phyloP scores from a whole-genome alignment of 2,329 filamentous ascomycete genomes.

The Endocalyx cinctus region DNA sequence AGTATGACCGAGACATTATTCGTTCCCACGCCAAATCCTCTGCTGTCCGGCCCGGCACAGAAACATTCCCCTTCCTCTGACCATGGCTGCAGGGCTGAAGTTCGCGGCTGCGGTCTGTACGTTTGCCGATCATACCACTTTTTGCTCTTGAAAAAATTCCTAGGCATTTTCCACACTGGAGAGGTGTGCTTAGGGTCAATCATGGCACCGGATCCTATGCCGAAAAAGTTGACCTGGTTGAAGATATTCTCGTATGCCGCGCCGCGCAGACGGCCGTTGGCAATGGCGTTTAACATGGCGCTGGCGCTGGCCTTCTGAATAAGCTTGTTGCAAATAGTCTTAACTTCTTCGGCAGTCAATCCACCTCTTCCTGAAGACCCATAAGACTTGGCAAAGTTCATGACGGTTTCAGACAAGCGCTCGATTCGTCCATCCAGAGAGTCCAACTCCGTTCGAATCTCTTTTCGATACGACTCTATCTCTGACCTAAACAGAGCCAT shows the following conservation, averaged over 20 bases:
- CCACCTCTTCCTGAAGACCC: slow-evolving; percentile 17
- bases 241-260: slow-evolving; percentile 40
- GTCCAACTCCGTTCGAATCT: slow-evolving; percentile 17
- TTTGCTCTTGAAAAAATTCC: slow-evolving; percentile 18
- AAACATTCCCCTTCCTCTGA: slow-evolving; percentile 81
- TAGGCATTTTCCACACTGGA: slow-evolving; percentile 42
- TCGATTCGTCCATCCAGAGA: slow-evolving; percentile 13
- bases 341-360: slow-evolving; percentile 38
- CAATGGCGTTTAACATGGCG: slow-evolving; percentile 42
- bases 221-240: slow-evolving; percentile 70
- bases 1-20: slow-evolving; percentile 59
- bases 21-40: slow-evolving; percentile 47
- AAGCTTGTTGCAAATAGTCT: slow-evolving; percentile 34
- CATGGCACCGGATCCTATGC: slow-evolving; percentile 57
- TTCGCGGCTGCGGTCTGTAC: slow-evolving; percentile 31
- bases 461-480: slow-evolving; percentile 20
- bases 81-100: slow-evolving; percentile 64
- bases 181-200: slow-evolving; percentile 60
- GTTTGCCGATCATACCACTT: slow-evolving; percentile 21
- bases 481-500: slow-evolving; percentile 26
- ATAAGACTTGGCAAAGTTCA: slow-evolving; percentile 25
- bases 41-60: slow-evolving; percentile 58
- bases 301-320: slow-evolving; percentile 40
- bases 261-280: slow-evolving; percentile 40
- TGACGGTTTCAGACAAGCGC: no score